Evolutionary conservation across 1,139 yeast genomes (phyloP).

Genomic region (Suhomyces choctaworum): DNA sequence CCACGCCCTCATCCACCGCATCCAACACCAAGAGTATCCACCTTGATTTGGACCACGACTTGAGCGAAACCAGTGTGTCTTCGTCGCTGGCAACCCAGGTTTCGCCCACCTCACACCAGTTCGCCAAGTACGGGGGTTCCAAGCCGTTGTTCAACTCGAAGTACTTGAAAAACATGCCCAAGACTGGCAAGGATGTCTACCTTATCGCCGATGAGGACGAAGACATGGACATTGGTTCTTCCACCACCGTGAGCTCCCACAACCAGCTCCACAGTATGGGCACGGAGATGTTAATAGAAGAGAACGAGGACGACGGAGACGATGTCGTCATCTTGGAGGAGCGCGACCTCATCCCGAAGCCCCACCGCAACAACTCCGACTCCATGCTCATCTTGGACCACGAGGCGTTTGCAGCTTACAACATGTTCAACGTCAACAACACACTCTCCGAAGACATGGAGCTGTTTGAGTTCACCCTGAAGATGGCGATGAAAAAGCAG

Average conservation of each 20-base stretch:
- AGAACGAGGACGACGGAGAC: slow-evolving; percentile 18
- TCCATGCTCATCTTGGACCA: slow-evolving; percentile 37
- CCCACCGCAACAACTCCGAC: slow-evolving; percentile 39
- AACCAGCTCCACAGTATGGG: slow-evolving; percentile 6
- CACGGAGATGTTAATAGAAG: slow-evolving; percentile 10
- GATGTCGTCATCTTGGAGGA: slow-evolving; percentile 23
- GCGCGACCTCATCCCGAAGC: slow-evolving; percentile 17
- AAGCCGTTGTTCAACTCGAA: slow-evolving; percentile 14
- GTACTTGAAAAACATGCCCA: slow-evolving; percentile 11
- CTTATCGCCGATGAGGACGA: slow-evolving; percentile 20
- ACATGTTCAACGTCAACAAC: slow-evolving; percentile 39
- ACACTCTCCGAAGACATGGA: slow-evolving; percentile 12
- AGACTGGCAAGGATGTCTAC: slow-evolving; percentile 11
- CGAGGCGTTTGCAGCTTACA: slow-evolving; percentile 47
- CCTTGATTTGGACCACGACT: slow-evolving; percentile 15
- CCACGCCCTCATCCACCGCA: slow-evolving; percentile 7
- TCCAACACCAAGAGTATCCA: slow-evolving; percentile 12
- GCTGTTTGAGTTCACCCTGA: slow-evolving; percentile 16
- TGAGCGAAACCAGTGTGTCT: slow-evolving; percentile 14
- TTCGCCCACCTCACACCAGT: slow-evolving; percentile 12
- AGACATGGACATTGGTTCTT: slow-evolving; percentile 13
- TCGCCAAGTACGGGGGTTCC: slow-evolving; percentile 1
- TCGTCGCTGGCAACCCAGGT: slow-evolving; percentile 15
- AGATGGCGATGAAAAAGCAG: slow-evolving; percentile 43
- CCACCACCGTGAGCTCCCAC: slow-evolving; percentile 7